Conservation (phyloP, 2,329 filamentous ascomycete species). For the Periglandula ipomoeae region DNA sequence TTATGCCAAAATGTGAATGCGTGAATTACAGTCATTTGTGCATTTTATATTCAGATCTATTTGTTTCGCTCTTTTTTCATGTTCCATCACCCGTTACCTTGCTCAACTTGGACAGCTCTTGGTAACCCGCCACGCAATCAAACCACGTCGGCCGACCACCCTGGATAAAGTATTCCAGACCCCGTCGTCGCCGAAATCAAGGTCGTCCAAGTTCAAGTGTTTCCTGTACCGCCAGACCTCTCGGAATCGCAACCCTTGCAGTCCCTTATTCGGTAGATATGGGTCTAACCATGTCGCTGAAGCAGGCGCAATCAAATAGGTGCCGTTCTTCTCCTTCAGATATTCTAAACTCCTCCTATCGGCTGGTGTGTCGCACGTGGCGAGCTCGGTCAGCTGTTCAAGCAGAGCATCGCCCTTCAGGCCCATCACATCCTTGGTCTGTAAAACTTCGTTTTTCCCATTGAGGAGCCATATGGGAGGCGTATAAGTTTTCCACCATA, state of each 20-base stretch:
- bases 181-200: constrained; percentile 71
- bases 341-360: constrained; percentile 47
- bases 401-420: constrained; percentile 53
- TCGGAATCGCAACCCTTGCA: constrained; percentile 53
- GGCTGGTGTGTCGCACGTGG: constrained; percentile 53
- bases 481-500: constrained; percentile 84
- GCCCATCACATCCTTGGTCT: constrained; percentile 66
- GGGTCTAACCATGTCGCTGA: constrained; percentile 63
- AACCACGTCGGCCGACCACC: constrained; percentile 54
- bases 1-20: background rate
- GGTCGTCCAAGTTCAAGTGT: constrained; percentile 70
- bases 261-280: constrained; percentile 49
- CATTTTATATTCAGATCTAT: background rate
- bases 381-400: constrained; percentile 45
- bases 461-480: constrained; percentile 74
- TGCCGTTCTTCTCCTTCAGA: constrained; percentile 52
- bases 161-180: constrained; percentile 61
- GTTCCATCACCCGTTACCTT: background rate
- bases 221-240: constrained; percentile 59
- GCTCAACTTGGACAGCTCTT: constrained; percentile 39
- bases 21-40: background rate
- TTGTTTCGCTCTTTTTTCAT: background rate
- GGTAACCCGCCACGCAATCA: constrained; percentile 55
- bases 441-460: constrained; percentile 63
- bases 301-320: constrained; percentile 63